Evolutionary conservation across 2,329 filamentous ascomycete species (phyloP), one percentile per base, ranked within the genome.

Genomic region (Colletotrichum sp.): DNA sequence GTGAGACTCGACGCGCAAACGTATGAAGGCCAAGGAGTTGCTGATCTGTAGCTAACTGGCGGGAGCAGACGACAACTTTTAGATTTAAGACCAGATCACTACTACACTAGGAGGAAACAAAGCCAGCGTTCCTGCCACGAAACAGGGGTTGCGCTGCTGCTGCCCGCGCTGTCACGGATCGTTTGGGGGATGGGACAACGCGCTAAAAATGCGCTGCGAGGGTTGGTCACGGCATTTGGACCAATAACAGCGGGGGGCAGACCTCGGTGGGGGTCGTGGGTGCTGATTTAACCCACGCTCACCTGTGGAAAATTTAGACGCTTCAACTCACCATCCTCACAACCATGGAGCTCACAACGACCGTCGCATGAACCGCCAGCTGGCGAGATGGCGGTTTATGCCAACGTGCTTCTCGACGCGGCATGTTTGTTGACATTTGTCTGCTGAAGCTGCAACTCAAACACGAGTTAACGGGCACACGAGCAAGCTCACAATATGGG

Each of bases 51-150:
- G 52, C 32, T 65, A 59, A 39, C 60, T 52, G 52, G 64, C 30
- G 18, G 32, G 26, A 13, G 30, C 44, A 73, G 44, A 49, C 62
- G 66, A 24, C 15, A 62, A 57, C 36, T 52, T 49, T 68, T 69
- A 39, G 63, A 44, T 66, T 64, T 16, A 68, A 78, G 76, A 77
- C 76, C 77, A 76, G 72, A 78, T 76, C 72, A 71, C 76, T 66
- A 76, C 77, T 70, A 62, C 72, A 71, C 76, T 67, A 75, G 77
- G 77, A 72, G 72, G 62, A 57, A 65, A 57, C 16, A 63, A 65
- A 68, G 44, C 44, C 72, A 68, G 65, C 66, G 68, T 26, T 67
- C 68, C 62, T 72, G 68, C 60, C 76, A 74, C 59, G 67, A 62
- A 55, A 68, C 72, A 69, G 62, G 71, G 64, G 60, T 71, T 26